Evolutionary conservation across 2,329 filamentous ascomycete species (phyloP).

Genomic region (Stagonosporopsis vannaccii): DNA sequence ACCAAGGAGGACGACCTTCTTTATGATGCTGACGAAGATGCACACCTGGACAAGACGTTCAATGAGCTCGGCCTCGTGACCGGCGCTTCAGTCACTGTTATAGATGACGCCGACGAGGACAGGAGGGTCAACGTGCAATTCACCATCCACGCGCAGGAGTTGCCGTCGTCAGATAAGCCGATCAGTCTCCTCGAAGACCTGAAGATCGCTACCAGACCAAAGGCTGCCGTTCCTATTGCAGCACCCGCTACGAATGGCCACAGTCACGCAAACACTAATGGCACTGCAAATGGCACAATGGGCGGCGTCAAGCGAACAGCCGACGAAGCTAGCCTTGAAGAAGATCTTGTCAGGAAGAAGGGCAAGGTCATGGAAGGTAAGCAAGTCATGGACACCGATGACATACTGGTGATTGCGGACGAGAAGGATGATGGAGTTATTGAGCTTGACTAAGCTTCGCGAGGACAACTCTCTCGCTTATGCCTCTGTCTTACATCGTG

Average conservation of each 20-base stretch:
- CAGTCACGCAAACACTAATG: slow-evolving; percentile 33
- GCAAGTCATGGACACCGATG: slow-evolving; percentile 33
- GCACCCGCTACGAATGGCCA: slow-evolving; percentile 39
- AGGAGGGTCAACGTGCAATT: slow-evolving; percentile 83
- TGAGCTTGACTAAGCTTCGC: slow-evolving; percentile 39
- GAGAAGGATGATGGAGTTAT: slow-evolving; percentile 47
- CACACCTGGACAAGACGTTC: slow-evolving; percentile 83
- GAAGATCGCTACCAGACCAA: slow-evolving; percentile 58
- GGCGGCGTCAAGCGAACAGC: slow-evolving; percentile 53
- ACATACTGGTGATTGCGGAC: slow-evolving; percentile 46
- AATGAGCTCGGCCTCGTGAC: slow-evolving; percentile 76
- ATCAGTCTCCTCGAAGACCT: slow-evolving; percentile 59
- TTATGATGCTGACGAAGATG: slow-evolving; percentile 88
- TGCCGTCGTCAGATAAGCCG: slow-evolving; percentile 58
- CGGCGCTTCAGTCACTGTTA: slow-evolving; percentile 80
- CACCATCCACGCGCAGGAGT: slow-evolving; percentile 65
- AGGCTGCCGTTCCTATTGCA: slow-evolving; percentile 30
- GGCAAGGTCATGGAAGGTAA: slow-evolving; percentile 49
- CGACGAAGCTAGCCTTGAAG: slow-evolving; percentile 51
- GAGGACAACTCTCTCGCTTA: not conserved
- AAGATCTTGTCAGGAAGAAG: slow-evolving; percentile 47
- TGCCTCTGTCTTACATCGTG: not conserved
- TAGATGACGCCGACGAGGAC: slow-evolving; percentile 81
- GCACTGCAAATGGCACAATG: slow-evolving; percentile 32
- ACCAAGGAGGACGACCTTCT: slow-evolving; percentile 76